These are phyloP conservation scores for Salix arbutifolia DNA, from an alignment of 345 rosid genomes.

Conservation along the genomic window DNA sequence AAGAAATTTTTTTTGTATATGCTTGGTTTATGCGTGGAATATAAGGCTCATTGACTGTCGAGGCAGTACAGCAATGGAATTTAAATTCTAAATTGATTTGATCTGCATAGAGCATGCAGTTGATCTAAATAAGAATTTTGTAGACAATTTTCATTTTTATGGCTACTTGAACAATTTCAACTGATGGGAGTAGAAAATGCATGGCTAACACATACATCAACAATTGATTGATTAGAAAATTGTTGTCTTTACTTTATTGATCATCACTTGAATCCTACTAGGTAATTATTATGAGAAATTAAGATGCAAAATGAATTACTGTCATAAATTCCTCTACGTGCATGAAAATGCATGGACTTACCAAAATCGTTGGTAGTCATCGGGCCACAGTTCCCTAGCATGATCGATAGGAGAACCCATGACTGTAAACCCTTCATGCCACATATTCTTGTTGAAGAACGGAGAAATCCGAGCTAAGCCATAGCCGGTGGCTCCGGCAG, in stretches of 20 bases:
- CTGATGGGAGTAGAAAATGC: not conserved
- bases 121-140: not conserved
- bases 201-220: not conserved
- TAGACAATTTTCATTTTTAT: not conserved
- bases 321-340: conserved; percentile 15
- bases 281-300: not conserved
- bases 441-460: conserved; percentile 66
- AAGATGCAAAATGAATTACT: not conserved
- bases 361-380: conserved; percentile 54
- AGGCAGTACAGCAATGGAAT: too few species aligned
- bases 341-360: conserved; percentile 40
- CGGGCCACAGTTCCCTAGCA: conserved; percentile 69
- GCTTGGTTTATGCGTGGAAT: too few species aligned
- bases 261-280: not conserved
- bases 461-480: conserved; percentile 68
- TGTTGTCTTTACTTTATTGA: not conserved
- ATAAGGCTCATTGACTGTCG: too few species aligned
- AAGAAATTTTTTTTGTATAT: not conserved
- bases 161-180: not conserved
- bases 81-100: not conserved
- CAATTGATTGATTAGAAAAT: not conserved
- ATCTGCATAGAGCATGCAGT: not conserved
- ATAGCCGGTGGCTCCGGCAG: conserved; percentile 55
- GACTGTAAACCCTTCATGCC: conserved; percentile 94
- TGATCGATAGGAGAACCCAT: conserved; percentile 59